Conservation (phyloP, 352 stramenopile genomes). For the Plasmopara muralis region DNA sequence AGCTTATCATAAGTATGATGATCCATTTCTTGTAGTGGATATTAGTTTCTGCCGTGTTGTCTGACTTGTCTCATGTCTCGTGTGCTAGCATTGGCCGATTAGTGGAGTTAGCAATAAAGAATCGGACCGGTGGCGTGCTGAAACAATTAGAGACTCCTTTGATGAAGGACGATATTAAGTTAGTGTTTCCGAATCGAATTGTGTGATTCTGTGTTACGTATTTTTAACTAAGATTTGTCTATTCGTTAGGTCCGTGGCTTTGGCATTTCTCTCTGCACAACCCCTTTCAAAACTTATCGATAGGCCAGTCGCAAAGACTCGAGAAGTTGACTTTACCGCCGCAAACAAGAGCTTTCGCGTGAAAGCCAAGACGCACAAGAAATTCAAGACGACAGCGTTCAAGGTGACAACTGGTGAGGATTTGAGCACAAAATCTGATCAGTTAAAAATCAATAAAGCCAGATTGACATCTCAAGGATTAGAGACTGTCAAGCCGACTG, state of each 20-base stretch:
- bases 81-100: constrained; percentile 60
- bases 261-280: constrained; percentile 25
- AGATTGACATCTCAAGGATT: background rate
- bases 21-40: background rate
- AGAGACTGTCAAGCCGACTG: constrained; percentile 8
- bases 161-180: constrained; percentile 59
- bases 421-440: constrained; percentile 6
- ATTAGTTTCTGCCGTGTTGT: background rate
- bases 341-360: constrained; percentile 15
- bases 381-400: constrained; percentile 5
- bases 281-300: constrained; percentile 29
- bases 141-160: constrained; percentile 45
- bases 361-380: constrained; percentile 3
- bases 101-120: constrained; percentile 78
- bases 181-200: constrained; percentile 9
- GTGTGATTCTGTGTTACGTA: background rate
- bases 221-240: background rate
- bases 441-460: background rate
- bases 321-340: constrained; percentile 19
- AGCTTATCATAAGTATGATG: constrained; percentile 74
- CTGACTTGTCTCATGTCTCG: background rate
- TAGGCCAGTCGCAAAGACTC: constrained; percentile 21
- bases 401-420: background rate
- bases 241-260: constrained; percentile 23
- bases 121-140: constrained; percentile 46